Base-by-base conservation (phyloP, 2,329 filamentous ascomycete species). In the Clarireedia monteithiana region DNA sequence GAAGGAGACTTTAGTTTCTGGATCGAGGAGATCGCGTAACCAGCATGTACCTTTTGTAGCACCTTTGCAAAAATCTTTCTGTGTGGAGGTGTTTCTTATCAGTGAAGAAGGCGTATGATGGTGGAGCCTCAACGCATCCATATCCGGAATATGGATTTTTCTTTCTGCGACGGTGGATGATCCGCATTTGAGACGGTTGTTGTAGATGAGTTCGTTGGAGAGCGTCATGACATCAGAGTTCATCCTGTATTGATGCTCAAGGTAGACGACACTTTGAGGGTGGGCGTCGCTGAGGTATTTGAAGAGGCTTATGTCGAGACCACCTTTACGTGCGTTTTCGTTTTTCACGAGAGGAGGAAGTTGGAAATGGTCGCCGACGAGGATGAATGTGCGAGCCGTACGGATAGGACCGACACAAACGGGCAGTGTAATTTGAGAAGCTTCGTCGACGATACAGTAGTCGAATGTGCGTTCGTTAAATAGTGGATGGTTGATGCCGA, bases 201-300 rank as follows among this genome's bases (percentile, higher is more conserved):
- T 78, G 73, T 99, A 99, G 65, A 99, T 96, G 55, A 99, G 80
- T 1, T 82, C 88, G 70, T 96, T 99, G 60, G 90, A 95, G 14
- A 99, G 79, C 2, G 86, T 80, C 92, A 97, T 97, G 59, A 99
- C 88, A 59, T 99, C 94, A 63, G 94, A 88, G 66, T 90, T 96
- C 94, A 99, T 99, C 59, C 94, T 89, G 69, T 99, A 99, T 69
- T 99, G 94, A 66, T 96, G 91, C 65, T 94, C 91, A 1, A 99
- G 80, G 60, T 88, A 95, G 59, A 95, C 89, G 2, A 99, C 91
- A 0, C 91, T 91, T 48, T 83, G 76, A 0, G 94, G 91, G 60
- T 97, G 91, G 0, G 82, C 80, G 66, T 97, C 94, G 1, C 91
- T 96, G 12, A 99, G 80, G 3, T 94, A 79, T 69, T 95, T 95